phyloP scores from a whole-genome alignment of 768 basidiomycete genomes.

The Pluteus cervinus region DNA sequence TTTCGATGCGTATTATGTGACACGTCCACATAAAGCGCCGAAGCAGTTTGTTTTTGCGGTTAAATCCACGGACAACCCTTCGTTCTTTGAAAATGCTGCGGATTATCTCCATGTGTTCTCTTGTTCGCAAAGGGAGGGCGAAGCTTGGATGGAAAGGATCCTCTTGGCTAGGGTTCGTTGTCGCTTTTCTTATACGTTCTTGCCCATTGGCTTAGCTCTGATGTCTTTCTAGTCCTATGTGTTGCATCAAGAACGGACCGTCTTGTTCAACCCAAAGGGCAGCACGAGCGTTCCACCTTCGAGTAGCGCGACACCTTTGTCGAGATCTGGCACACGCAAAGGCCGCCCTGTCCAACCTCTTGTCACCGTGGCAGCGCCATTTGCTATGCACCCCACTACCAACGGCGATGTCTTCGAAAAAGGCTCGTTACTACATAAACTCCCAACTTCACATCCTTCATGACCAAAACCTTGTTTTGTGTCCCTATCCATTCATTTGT shows the following conservation, averaged over 20 bases:
- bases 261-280: conserved; percentile 45
- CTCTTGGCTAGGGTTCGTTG: conserved; percentile 73
- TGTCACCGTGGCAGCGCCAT: conserved; percentile 34
- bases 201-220: conserved; percentile 10
- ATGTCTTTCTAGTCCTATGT: conserved; percentile 61
- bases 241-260: conserved; percentile 71
- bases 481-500: background rate
- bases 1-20: conserved; percentile 84
- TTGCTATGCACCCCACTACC: conserved; percentile 17
- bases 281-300: conserved; percentile 5
- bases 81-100: conserved; percentile 79
- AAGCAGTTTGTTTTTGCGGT: conserved; percentile 82
- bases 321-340: conserved; percentile 36
- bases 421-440: conserved; percentile 63
- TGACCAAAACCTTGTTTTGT: background rate
- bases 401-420: conserved; percentile 56
- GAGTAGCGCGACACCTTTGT: conserved; percentile 15
- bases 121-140: conserved; percentile 67
- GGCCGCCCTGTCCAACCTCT: conserved; percentile 30
- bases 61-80: conserved; percentile 83
- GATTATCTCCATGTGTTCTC: conserved; percentile 89
- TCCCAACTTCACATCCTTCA: conserved; percentile 2
- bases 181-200: background rate
- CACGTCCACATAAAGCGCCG: conserved; percentile 72
- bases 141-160: conserved; percentile 74